Evolutionary conservation across 495 filamentous ascomycete genomes (phyloP).

Genomic region (Acidomyces sp.): DNA sequence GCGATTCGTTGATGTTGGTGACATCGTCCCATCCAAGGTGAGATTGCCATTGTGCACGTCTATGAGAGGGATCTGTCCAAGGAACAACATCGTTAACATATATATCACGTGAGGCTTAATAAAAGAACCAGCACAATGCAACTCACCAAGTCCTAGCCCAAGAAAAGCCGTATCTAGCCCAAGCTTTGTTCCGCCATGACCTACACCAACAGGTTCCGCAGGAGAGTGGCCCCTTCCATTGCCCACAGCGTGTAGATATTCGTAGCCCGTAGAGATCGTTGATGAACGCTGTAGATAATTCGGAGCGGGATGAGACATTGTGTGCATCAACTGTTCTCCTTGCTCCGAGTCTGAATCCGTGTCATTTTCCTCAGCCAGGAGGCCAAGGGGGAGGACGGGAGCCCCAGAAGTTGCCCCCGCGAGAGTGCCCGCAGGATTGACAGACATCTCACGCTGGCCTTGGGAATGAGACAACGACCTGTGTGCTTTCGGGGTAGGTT

Average conservation of each 20-base stretch:
- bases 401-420: slow-evolving; percentile 34
- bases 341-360: slow-evolving; percentile 8
- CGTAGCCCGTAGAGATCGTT: slow-evolving; percentile 13
- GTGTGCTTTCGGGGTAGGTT: slow-evolving; percentile 83
- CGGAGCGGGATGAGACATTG: slow-evolving; percentile 17
- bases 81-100: background rate
- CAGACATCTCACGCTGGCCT: slow-evolving; percentile 44
- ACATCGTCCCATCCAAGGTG: slow-evolving; percentile 65
- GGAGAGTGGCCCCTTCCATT: background rate
- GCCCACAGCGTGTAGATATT: background rate
- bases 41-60: slow-evolving; percentile 65
- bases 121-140: background rate
- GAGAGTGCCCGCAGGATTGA: slow-evolving; percentile 38
- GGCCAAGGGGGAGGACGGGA: slow-evolving; percentile 10
- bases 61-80: slow-evolving; percentile 8
- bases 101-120: background rate
- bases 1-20: slow-evolving; percentile 64
- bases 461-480: slow-evolving; percentile 96
- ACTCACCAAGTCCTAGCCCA: slow-evolving; percentile 14
- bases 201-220: background rate
- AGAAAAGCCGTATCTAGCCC: slow-evolving; percentile 12
- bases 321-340: slow-evolving; percentile 14
- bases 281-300: slow-evolving; percentile 15
- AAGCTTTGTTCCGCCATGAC: background rate
- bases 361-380: slow-evolving; percentile 15